Conservation (phyloP, 2,329 filamentous ascomycete genomes). For the Bipolaris oryzae region DNA sequence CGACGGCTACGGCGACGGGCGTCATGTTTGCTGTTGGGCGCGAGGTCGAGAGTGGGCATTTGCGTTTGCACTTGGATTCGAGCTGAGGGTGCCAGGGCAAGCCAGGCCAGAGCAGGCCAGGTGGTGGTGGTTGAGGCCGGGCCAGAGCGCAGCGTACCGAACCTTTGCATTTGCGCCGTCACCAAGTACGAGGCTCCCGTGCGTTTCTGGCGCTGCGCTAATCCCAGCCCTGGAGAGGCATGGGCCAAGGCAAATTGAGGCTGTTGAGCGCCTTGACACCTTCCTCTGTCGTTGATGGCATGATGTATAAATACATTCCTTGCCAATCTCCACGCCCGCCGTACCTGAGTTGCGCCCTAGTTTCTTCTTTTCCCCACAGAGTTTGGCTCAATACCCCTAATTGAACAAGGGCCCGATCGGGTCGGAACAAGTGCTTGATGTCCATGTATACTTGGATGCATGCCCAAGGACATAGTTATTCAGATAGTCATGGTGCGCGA, state of each 20-base stretch:
- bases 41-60: not conserved
- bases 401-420: not conserved
- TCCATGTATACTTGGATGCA: slow-evolving; percentile 8
- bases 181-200: slow-evolving; percentile 3
- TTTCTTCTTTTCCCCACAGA: slow-evolving; percentile 7
- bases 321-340: slow-evolving; percentile 8
- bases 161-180: not conserved
- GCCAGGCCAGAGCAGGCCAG: no score
- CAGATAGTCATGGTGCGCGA: slow-evolving; percentile 9
- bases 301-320: not conserved
- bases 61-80: not conserved
- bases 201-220: slow-evolving; percentile 11
- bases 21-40: not conserved
- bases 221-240: not conserved
- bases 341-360: slow-evolving; percentile 1
- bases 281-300: not conserved
- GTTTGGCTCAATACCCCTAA: not conserved
- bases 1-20: not conserved
- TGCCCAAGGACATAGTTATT: no score
- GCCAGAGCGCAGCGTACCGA: slow-evolving; percentile 13
- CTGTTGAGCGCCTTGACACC: not conserved
- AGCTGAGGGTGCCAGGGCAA: not conserved
- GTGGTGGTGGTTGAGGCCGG: slow-evolving; percentile 5
- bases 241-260: not conserved
- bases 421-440: not conserved